Percentiles rank a stretch among this genome's conserved stretches.
Evolutionary conservation across 768 basidiomycete genomes (phyloP).

Genomic region (Amanita pseudoporphyria): DNA sequence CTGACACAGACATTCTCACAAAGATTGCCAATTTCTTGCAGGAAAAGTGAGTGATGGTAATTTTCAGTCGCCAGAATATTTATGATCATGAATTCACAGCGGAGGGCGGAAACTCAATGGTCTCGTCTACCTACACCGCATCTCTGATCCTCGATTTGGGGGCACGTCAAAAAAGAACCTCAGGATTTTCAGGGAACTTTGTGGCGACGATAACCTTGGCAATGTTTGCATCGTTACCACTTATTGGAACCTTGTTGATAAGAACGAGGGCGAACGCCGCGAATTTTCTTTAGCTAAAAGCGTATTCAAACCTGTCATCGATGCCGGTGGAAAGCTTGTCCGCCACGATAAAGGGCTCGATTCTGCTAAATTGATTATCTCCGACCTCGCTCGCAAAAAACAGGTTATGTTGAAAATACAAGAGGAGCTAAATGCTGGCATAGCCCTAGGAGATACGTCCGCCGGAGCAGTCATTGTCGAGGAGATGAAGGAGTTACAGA

Average conservation of each 20-base stretch:
- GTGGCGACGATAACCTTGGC: conserved; percentile 30
- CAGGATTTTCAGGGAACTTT: too few species aligned
- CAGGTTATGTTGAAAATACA: too few species aligned
- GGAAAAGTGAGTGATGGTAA: conserved; percentile 9
- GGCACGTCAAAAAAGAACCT: conserved; percentile 30
- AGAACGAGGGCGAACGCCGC: conserved; percentile 20
- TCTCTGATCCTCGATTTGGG: conserved; percentile 28
- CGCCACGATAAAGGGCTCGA: conserved; percentile 25
- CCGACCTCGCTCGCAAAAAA: too few species aligned
- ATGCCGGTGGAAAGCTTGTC: conserved; percentile 27
- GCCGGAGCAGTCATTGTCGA: too few species aligned
- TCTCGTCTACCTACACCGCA: conserved; percentile 36
- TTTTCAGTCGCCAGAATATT: background rate
- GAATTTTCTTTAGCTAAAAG: conserved; percentile 23
- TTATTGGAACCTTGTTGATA: conserved; percentile 23
- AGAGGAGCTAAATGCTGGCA: too few species aligned
- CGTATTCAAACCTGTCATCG: conserved; percentile 31
- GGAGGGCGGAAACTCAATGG: too few species aligned
- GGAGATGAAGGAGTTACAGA: too few species aligned
- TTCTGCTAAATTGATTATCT: conserved; percentile 24
- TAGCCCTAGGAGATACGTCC: too few species aligned
- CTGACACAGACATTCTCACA: conserved; percentile 26
- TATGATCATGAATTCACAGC: background rate
- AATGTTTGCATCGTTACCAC: conserved; percentile 38
- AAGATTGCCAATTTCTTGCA: conserved; percentile 20